Percentiles rank a stretch among this genome's conserved stretches.
Conservation (phyloP, 2,329 filamentous ascomycete genomes). For the Fusarium zealandicum region DNA sequence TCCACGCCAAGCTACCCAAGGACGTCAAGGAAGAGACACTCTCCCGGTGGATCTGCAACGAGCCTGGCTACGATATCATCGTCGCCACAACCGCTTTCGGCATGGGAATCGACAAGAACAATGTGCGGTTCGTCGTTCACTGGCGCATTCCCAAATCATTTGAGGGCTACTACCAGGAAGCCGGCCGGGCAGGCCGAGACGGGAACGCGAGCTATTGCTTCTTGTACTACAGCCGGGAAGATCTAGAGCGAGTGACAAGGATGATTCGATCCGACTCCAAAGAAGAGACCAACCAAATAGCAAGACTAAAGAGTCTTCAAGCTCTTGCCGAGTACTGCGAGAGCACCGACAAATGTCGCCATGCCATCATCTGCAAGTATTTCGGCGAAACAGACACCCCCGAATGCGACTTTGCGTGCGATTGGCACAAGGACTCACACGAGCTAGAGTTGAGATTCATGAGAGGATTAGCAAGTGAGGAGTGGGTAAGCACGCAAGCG, state of each 20-base stretch:
- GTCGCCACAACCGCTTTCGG: slow-evolving; percentile 96
- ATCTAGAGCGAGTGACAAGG: slow-evolving; percentile 75
- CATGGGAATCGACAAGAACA: slow-evolving; percentile 97
- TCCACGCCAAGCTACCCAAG: slow-evolving; percentile 74
- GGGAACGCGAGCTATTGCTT: slow-evolving; percentile 87
- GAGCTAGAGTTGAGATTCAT: slow-evolving; percentile 65
- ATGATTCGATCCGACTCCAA: slow-evolving; percentile 58
- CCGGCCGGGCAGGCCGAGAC: slow-evolving; percentile 87
- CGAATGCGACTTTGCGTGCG: slow-evolving; percentile 76
- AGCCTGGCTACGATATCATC: slow-evolving; percentile 84
- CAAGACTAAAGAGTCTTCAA: slow-evolving; percentile 68
- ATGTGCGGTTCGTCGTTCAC: slow-evolving; percentile 93
- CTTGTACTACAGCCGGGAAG: slow-evolving; percentile 88
- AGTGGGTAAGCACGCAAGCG: slow-evolving; percentile 69
- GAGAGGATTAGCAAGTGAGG: slow-evolving; percentile 64
- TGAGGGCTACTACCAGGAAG: slow-evolving; percentile 96
- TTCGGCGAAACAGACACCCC: slow-evolving; percentile 72
- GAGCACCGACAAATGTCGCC: slow-evolving; percentile 74
- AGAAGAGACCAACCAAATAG: slow-evolving; percentile 53
- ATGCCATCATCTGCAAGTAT: slow-evolving; percentile 76
- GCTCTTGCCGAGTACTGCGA: slow-evolving; percentile 84
- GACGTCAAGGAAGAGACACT: slow-evolving; percentile 75
- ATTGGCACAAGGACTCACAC: slow-evolving; percentile 75
- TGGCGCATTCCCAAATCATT: slow-evolving; percentile 95
- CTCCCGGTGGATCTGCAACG: slow-evolving; percentile 74